A percentile compares a stretch with the other conserved stretches of the same genome.
These are phyloP conservation scores for Pyrus hybrid DNA, from an alignment of 331 rosid species.

Conservation along the genomic window DNA sequence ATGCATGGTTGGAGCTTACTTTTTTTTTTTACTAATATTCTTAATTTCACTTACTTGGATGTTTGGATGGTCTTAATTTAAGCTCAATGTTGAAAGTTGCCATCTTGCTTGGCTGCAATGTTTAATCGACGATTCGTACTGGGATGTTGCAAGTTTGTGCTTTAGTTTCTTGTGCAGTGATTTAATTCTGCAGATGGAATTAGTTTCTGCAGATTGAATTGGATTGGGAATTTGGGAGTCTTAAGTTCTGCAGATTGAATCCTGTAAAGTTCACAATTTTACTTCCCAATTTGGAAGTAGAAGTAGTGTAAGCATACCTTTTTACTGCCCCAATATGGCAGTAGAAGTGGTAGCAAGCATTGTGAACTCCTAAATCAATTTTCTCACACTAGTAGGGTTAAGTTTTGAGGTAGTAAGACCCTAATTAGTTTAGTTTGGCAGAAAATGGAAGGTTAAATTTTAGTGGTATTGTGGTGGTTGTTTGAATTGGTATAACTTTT, in stretches of 20 bases:
- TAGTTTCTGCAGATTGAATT: neutral
- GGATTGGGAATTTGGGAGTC: neutral
- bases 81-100: neutral
- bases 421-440: no score
- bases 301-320: neutral
- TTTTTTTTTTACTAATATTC: no score
- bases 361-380: no score
- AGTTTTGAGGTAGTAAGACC: no score
- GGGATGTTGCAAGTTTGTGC: neutral
- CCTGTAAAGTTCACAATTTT: neutral
- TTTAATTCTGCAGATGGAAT: no score
- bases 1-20: no score
- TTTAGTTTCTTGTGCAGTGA: neutral
- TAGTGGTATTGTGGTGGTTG: no score
- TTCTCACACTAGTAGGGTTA: no score
- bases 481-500: no score
- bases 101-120: neutral
- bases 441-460: no score
- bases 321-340: neutral
- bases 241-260: neutral
- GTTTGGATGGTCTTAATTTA: neutral
- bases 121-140: neutral
- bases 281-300: neutral
- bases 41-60: no score
- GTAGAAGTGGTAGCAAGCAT: neutral